phyloP scores from a whole-genome alignment of 306 rosid genomes.

The Citrullus mucosospermus region DNA sequence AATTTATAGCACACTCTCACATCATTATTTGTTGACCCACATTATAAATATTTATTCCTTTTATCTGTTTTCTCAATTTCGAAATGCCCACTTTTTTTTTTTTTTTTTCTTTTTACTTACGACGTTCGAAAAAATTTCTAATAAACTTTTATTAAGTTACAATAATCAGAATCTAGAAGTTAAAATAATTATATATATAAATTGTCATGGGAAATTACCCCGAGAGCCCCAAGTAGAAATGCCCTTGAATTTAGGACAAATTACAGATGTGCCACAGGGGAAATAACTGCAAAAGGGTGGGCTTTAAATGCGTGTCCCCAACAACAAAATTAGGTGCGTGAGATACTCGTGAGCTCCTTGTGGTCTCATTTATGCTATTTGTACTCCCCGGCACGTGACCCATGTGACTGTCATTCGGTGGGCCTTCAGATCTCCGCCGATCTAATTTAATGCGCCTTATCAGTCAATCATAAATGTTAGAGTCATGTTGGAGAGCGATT shows the following conservation, averaged over 20 bases:
- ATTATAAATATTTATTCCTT: background rate
- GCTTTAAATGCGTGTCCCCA: constrained; percentile 11
- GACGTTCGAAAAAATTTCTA: background rate
- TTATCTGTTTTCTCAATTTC: background rate
- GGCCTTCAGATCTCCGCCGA: constrained; percentile 9
- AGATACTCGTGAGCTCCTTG: constrained; percentile 36
- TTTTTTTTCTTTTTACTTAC: background rate
- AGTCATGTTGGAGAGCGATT: too few species aligned
- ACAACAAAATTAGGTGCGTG: constrained; percentile 14
- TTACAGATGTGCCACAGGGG: constrained; percentile 9
- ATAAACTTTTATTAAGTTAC: background rate
- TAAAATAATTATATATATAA: background rate
- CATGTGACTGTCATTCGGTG: constrained; percentile 34
- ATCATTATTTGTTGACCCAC: constrained; percentile 1
- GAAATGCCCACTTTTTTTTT: background rate
- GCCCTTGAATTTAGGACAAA: background rate
- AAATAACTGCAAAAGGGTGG: constrained; percentile 10
- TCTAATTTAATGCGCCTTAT: background rate
- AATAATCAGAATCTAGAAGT: background rate
- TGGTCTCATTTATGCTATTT: constrained; percentile 2
- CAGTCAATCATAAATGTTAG: constrained; percentile 6
- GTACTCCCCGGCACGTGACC: constrained; percentile 23
- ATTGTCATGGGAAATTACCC: background rate
- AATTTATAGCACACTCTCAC: background rate
- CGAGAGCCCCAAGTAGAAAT: background rate